Evolutionary conservation across 108 stramenopile species (phyloP).

Genomic region (Mediolabrus comicus): DNA sequence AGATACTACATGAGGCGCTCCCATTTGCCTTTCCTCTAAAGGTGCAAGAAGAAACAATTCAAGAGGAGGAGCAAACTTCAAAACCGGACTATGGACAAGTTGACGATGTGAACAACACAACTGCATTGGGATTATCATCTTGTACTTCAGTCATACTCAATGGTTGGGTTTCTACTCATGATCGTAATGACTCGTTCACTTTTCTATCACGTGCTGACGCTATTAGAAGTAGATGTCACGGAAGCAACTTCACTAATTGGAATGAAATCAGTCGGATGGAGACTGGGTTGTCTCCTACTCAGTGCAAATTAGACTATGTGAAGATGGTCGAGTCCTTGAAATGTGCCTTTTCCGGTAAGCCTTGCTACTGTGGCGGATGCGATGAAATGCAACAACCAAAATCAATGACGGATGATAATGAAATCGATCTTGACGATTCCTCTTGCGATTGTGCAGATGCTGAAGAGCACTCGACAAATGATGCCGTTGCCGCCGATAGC

Average conservation of each 20-base stretch:
- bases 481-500: not conserved
- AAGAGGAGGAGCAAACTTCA: not conserved
- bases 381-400: not conserved
- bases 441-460: constrained; percentile 26
- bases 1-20: constrained; percentile 15
- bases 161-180: not conserved
- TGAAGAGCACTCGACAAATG: not conserved
- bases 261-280: not conserved
- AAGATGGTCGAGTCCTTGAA: constrained; percentile 10
- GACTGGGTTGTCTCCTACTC: not conserved
- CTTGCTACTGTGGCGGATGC: not conserved
- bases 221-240: constrained; percentile 26
- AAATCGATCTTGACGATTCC: constrained; percentile 55
- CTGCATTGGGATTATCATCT: constrained; percentile 27
- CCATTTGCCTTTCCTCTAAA: constrained; percentile 47
- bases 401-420: constrained; percentile 46
- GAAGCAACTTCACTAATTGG: not conserved
- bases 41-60: not conserved
- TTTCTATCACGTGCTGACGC: constrained; percentile 29
- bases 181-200: constrained; percentile 3
- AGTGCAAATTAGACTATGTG: not conserved
- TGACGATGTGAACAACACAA: not conserved
- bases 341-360: constrained; percentile 6
- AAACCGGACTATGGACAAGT: not conserved
- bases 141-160: constrained; percentile 32